Percentiles rank a stretch among this genome's conserved stretches.
phyloP scores from a whole-genome alignment of 208 protist species.

The Wallacemonas sp. region DNA sequence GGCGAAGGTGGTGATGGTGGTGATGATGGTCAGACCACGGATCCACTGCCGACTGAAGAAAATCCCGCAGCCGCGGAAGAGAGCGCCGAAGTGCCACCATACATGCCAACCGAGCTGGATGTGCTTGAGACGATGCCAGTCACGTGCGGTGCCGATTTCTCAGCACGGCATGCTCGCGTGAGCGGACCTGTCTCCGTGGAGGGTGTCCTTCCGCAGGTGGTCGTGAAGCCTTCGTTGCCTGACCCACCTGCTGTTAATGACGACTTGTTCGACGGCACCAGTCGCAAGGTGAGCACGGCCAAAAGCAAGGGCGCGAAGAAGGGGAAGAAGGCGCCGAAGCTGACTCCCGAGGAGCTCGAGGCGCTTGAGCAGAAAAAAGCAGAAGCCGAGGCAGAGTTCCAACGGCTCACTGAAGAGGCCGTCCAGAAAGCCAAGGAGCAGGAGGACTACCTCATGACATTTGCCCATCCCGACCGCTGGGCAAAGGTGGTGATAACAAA shows the following conservation, averaged over 20 bases:
- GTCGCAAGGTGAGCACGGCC: slow-evolving; percentile 10
- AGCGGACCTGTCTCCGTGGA: slow-evolving; percentile 43
- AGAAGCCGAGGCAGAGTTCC: slow-evolving; percentile 52
- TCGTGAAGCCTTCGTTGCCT: slow-evolving; percentile 65
- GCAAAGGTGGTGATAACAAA: slow-evolving; percentile 58
- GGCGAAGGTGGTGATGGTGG: not conserved
- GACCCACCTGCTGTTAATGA: slow-evolving; percentile 20
- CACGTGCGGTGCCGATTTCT: slow-evolving; percentile 31
- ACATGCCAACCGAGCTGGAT: slow-evolving; percentile 9
- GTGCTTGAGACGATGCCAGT: slow-evolving; percentile 14
- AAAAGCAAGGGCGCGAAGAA: slow-evolving; percentile 19
- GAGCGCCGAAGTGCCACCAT: not conserved
- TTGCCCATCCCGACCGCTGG: slow-evolving; percentile 81
- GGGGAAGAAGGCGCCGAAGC: slow-evolving; percentile 48
- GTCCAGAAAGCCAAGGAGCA: slow-evolving; percentile 56
- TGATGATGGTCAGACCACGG: no score
- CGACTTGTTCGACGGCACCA: slow-evolving; percentile 3
- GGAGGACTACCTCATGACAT: slow-evolving; percentile 80
- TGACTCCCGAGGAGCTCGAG: slow-evolving; percentile 60
- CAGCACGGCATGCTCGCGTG: slow-evolving; percentile 46
- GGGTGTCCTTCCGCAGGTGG: slow-evolving; percentile 60
- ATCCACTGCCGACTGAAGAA: no score
- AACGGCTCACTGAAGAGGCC: slow-evolving; percentile 62
- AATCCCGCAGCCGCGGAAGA: not conserved
- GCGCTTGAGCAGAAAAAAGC: slow-evolving; percentile 60